Base-by-base conservation (phyloP, 768 basidiomycete species). In the Collybiopsis confluens region DNA sequence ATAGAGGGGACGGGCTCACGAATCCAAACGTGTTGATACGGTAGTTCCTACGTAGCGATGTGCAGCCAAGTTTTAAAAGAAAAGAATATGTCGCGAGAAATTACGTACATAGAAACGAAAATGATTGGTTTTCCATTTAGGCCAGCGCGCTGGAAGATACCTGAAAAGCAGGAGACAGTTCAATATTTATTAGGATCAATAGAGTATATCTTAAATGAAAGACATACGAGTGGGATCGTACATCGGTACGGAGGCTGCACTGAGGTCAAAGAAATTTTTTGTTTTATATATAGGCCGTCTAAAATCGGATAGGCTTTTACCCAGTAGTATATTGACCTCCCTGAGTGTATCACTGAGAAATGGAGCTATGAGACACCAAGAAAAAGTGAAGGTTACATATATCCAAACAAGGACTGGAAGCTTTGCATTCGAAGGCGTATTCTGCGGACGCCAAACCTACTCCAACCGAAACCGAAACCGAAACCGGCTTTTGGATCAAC, bases 361-460 rank as follows among this genome's bases (percentile, higher is more conserved):
- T 33, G 13, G 30, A 33, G 36, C 36, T 10, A 33, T 33, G 30
- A 13, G 30, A 33, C 30, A 6, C 30, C 41, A 47, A 26, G n/a
- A n/a, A 42, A 6, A 42, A 42, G n/a, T 42, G 23, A 23, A 23
- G 54, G 70, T 30, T 56, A 72, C 69, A 58, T 68, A 56, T 51
- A 71, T 57, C 70, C 70, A 72, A 24, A 69, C 59, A 3, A 72
- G 47, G 5, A 71, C 64, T 7, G 69, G 70, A 20, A 71, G 57
- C 27, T 56, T 62, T 4, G 58, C 63, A 21, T 59, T 55, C 10
- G 57, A 37, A 6, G 37, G 49, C 5, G 65, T 66, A 27, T 56
- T 58, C 26, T 53, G 43, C 13, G 68, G 70, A n/a, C 70, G 57
- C 61, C 64, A 69, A 15, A 68, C 57, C 69, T 70, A 40, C 6